Evolutionary conservation across 1,284 basidiomycete species (phyloP), one percentile per base, ranked within the genome.

Genomic region (Pyrrhoderma lamaoense): DNA sequence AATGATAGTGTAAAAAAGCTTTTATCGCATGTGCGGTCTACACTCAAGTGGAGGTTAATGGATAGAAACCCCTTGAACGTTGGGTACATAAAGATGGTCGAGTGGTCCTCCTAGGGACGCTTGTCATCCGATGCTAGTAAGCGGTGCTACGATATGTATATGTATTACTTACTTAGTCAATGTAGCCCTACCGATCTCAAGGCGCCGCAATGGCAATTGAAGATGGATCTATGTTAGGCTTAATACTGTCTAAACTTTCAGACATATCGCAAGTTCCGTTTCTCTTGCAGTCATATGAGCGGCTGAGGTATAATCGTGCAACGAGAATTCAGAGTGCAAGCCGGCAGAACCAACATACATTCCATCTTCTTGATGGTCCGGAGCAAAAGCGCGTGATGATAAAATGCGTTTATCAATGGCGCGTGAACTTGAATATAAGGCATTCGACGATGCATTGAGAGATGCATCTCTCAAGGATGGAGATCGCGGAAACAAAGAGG

Each of bases 191-290:
- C 50, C 61, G 61, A 18, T 60, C 62, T 3, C 61, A 62, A 55
- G 61, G 61, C 13, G 61, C 62, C 11, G 61, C 62, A n/a, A 64
- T 64, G 62, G 62, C 59, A 65, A 67, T 79, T 40, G 79, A 80
- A 63, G 79, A 79, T 53, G 77, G 73, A 3, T 70, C 74, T 54
- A 73, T 74, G 0, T 64, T 80, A 35, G 75, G 74, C 3, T 66
- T 60, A 16, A 64, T 78, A 13, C 74, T 78, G 49, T 68, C 74
- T 9, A 62, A 68, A 14, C 65, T 78, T 8, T 64, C 67, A 11
- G 55, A 66, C 45, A 64, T 59, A 34, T 57, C 62, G 4, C 70
- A 77, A 44, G 63, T 77, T 2, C 54, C 69, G 2, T 67, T 70
- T 45, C 57, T 79, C n/a, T 64, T 77, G 23, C 62, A 60, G 2